These are phyloP conservation scores for Arthrinium phaeospermum DNA, from an alignment of 2,329 filamentous ascomycete species.

Conservation along the genomic window DNA sequence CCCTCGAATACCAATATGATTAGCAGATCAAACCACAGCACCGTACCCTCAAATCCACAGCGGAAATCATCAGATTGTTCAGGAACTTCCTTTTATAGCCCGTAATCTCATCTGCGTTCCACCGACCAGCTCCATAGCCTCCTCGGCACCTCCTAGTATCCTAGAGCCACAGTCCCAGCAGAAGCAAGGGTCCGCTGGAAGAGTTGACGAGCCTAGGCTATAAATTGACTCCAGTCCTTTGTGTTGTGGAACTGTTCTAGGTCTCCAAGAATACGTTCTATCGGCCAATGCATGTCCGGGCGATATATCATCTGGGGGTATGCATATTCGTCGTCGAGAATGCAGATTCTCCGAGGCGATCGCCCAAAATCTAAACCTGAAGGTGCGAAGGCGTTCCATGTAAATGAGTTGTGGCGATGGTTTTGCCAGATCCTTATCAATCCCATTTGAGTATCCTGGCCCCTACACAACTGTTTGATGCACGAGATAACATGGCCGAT, in stretches of 20 bases:
- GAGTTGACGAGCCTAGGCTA: background rate
- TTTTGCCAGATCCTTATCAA: background rate
- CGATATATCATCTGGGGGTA: background rate
- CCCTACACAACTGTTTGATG: background rate
- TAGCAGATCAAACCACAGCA: background rate
- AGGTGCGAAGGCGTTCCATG: no score
- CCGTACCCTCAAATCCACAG: no score
- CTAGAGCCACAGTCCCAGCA: background rate
- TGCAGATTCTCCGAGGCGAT: background rate
- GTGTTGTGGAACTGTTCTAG: background rate
- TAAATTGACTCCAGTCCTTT: no score
- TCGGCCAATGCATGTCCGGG: background rate
- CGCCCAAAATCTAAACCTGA: background rate
- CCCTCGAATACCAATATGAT: background rate
- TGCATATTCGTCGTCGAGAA: background rate
- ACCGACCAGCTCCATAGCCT: background rate
- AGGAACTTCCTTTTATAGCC: background rate
- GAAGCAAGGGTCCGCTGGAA: background rate
- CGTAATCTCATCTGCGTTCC: background rate
- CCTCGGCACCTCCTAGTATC: no score
- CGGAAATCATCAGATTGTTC: background rate
- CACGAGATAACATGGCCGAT: background rate
- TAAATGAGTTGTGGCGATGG: rapidly evolving
- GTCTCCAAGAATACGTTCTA: background rate
- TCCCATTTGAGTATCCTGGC: background rate